Percentiles rank a stretch among this genome's conserved stretches.
Conservation (phyloP, 129 eudicot genomes). For the Mikania micrantha region DNA sequence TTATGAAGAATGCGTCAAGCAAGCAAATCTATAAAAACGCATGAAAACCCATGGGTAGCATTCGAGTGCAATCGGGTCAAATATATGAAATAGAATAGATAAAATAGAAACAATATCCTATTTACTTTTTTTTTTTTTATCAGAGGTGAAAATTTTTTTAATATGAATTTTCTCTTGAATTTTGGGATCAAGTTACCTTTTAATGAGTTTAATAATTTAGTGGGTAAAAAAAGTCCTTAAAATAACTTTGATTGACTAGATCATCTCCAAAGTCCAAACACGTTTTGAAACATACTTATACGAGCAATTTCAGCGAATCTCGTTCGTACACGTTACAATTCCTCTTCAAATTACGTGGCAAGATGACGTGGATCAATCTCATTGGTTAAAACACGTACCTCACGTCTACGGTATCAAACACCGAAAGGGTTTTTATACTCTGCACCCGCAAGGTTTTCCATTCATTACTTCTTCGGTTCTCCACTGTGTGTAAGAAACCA, state of each 20-base stretch:
- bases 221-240: no score
- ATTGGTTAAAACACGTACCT: slow-evolving; percentile 45
- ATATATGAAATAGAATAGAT: no score
- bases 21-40: no score
- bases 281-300: neutral
- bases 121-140: no score
- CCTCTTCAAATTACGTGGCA: neutral
- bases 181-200: no score
- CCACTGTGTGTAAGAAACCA: slow-evolving; percentile 16
- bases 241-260: neutral
- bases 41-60: no score
- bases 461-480: slow-evolving; percentile 6
- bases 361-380: slow-evolving; percentile 23
- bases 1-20: no score
- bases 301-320: slow-evolving; percentile 8
- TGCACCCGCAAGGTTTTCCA: slow-evolving; percentile 7
- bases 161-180: no score
- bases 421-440: slow-evolving; percentile 36
- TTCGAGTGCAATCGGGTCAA: no score
- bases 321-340: slow-evolving; percentile 18
- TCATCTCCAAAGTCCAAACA: neutral
- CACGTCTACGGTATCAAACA: slow-evolving; percentile 13
- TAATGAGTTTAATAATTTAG: no score
- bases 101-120: no score
- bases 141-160: no score